Evolutionary conservation across 1,139 yeast species (phyloP).

Genomic region (Candida gigantensis): DNA sequence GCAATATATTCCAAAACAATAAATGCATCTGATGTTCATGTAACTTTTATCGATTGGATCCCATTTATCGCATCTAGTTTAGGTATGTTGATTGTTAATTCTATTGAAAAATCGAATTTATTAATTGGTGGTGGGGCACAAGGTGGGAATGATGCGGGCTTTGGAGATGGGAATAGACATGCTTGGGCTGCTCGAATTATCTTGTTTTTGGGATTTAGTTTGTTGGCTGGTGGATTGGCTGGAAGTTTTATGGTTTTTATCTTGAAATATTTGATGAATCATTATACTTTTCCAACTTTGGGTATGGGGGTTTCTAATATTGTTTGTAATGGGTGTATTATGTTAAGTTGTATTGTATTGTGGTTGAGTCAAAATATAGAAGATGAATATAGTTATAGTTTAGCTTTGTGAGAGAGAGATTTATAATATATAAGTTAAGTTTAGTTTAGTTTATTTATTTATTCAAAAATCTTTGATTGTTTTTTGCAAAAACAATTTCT

Average conservation of each 20-base stretch:
- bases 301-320: conserved; percentile 95
- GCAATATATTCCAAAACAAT: conserved; percentile 82
- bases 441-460: background rate
- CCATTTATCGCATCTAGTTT: conserved; percentile 86
- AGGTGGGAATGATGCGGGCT: conserved; percentile 44
- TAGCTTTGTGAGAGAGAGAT: conserved; percentile 57
- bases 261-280: conserved; percentile 78
- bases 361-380: conserved; percentile 96
- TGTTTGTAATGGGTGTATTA: conserved; percentile 72
- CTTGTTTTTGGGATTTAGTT: conserved; percentile 85
- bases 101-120: conserved; percentile 83
- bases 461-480: no score
- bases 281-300: conserved; percentile 79
- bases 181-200: conserved; percentile 95
- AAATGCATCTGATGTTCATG: conserved; percentile 84
- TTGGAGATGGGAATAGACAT: conserved; percentile 54
- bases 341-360: conserved; percentile 82
- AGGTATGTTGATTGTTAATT: conserved; percentile 90
- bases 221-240: conserved; percentile 91
- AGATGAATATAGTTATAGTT: conserved; percentile 90
- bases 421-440: background rate
- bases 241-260: conserved; percentile 89
- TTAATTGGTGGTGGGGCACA: conserved; percentile 52
- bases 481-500: no score
- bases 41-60: conserved; percentile 92